Conservation (phyloP, 2,329 filamentous ascomycete species). For the Corinectria fuckeliana region DNA sequence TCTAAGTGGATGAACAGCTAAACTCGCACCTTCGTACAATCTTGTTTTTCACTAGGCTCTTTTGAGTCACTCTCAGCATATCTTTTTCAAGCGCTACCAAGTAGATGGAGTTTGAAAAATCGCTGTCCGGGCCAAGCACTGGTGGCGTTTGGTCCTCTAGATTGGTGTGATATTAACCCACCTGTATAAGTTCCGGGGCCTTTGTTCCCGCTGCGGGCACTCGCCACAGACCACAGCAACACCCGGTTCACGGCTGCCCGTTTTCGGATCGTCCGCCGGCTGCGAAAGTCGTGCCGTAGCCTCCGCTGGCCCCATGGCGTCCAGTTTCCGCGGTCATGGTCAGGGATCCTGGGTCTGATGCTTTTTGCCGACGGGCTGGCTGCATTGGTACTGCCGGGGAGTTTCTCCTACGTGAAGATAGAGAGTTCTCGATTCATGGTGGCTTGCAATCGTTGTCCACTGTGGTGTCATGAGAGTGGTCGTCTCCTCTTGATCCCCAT, state of each 20-base stretch:
- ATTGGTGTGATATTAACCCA: background rate
- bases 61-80: background rate
- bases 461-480: background rate
- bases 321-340: background rate
- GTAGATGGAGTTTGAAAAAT: background rate
- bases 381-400: background rate
- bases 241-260: background rate
- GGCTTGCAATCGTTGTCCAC: background rate
- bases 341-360: background rate
- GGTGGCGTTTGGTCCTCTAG: background rate
- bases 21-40: background rate
- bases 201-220: background rate
- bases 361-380: background rate
- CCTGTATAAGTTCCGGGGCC: background rate
- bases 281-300: background rate
- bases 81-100: background rate
- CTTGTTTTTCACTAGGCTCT: background rate
- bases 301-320: background rate
- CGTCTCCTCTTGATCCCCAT: background rate
- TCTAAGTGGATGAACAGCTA: background rate
- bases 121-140: background rate
- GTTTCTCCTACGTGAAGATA: background rate
- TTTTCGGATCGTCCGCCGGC: background rate
- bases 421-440: background rate
- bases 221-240: background rate